Conservation (phyloP, 805 yeast species). For the Saturnispora gosingensis region DNA sequence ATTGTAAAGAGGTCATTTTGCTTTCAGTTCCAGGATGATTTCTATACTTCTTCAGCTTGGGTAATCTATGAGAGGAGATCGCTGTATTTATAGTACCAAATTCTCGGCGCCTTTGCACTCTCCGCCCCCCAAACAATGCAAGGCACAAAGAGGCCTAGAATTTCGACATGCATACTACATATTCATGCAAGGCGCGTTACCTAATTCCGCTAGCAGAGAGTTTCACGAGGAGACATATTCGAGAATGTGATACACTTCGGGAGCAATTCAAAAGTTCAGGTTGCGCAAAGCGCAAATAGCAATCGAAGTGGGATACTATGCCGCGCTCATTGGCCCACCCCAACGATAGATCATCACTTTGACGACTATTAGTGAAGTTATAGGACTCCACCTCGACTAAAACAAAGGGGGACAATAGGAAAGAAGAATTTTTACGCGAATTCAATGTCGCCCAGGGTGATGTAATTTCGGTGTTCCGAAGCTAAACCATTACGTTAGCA, state of each 20-base stretch:
- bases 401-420: not conserved
- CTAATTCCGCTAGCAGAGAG: not conserved
- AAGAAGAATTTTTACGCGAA: not conserved
- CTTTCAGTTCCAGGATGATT: too few species aligned
- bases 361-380: too few species aligned
- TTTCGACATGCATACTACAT: not conserved
- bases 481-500: not conserved
- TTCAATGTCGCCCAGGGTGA: not conserved
- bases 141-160: not conserved
- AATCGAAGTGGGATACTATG: too few species aligned
- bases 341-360: too few species aligned
- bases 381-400: not conserved
- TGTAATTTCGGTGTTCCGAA: not conserved
- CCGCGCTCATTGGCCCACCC: too few species aligned
- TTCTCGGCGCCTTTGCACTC: not conserved
- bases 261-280: too few species aligned
- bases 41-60: too few species aligned
- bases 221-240: not conserved
- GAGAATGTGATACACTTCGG: too few species aligned
- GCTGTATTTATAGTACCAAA: not conserved
- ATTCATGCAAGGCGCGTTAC: not conserved
- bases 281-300: too few species aligned
- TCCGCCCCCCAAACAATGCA: not conserved
- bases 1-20: not conserved
- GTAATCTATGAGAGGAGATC: not conserved